Percentiles rank a stretch among this genome's conserved stretches.
Evolutionary conservation across 257 asterid species (phyloP).

Genomic region (Misopates orontium): DNA sequence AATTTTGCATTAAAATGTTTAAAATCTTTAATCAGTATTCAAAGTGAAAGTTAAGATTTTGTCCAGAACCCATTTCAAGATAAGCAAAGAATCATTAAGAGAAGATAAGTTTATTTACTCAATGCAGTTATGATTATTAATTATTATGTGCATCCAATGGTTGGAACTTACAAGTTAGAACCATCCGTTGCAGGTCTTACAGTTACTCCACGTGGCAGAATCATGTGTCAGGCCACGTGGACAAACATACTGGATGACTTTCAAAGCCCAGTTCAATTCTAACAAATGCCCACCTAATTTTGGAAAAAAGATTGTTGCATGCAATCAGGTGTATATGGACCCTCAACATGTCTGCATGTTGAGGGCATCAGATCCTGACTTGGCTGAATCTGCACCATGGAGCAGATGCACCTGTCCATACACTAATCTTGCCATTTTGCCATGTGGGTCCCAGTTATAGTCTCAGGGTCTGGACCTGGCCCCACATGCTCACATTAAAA

Average conservation of each 20-base stretch:
- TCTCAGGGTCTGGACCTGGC: conserved; percentile 23
- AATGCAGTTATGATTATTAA: neutral
- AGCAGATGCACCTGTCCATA: too few species aligned
- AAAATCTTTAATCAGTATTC: neutral
- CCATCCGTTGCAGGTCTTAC: neutral
- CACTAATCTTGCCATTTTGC: neutral
- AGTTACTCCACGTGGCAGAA: conserved; percentile 22
- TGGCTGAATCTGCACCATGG: too few species aligned
- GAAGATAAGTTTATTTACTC: neutral
- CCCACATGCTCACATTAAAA: conserved; percentile 37
- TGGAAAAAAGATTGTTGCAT: neutral
- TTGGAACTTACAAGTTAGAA: too few species aligned
- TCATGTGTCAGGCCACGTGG: conserved; percentile 38
- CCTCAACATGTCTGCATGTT: neutral
- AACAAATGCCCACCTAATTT: conserved; percentile 32
- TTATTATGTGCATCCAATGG: neutral
- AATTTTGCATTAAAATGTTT: neutral
- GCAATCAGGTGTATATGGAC: neutral
- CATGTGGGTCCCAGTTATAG: conserved; percentile 22
- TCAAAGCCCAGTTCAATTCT: conserved; percentile 23
- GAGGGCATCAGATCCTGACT: neutral
- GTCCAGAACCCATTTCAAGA: neutral
- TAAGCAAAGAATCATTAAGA: neutral
- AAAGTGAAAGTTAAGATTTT: neutral
- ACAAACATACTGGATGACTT: conserved; percentile 26